Conservation (phyloP, 768 basidiomycete species). For the Mycena galopus region DNA sequence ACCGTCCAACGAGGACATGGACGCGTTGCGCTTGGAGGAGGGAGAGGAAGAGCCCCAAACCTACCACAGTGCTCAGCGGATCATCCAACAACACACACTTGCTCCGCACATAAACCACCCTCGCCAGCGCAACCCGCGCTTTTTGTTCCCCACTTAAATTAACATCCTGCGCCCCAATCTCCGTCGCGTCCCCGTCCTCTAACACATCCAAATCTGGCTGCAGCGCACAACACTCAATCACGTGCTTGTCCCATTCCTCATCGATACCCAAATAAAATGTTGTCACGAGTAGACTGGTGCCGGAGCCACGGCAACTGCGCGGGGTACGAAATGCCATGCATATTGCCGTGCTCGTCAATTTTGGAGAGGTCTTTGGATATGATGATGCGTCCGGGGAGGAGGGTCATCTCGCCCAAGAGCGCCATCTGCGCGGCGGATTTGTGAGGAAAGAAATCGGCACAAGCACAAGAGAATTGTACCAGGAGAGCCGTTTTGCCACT, state of each 20-base stretch:
- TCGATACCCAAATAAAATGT: conserved; percentile 87
- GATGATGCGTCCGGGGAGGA: conserved; percentile 62
- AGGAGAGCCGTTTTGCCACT: conserved; percentile 87
- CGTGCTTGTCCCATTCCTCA: conserved; percentile 78
- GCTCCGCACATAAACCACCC: conserved; percentile 67
- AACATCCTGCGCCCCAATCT: conserved; percentile 77
- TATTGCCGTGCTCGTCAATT: conserved; percentile 71
- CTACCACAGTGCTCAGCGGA: conserved; percentile 73
- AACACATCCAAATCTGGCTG: conserved; percentile 86
- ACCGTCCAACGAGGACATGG: conserved; percentile 68
- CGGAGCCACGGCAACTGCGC: conserved; percentile 81
- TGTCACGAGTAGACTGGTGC: conserved; percentile 81
- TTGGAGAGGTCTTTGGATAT: conserved; percentile 75
- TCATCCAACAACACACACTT: conserved; percentile 68
- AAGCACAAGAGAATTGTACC: conserved; percentile 53
- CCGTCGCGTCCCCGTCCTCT: conserved; percentile 81
- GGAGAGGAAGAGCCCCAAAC: conserved; percentile 70
- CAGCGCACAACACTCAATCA: conserved; percentile 89
- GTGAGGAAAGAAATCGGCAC: too few species aligned
- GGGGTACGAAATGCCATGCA: conserved; percentile 77
- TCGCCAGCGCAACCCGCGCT: conserved; percentile 74
- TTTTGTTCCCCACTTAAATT: conserved; percentile 65
- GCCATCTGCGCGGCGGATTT: conserved; percentile 75
- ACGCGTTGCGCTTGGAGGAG: conserved; percentile 69
- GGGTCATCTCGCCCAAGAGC: conserved; percentile 79